Evolutionary conservation across 2,329 filamentous ascomycete genomes (phyloP), one percentile per base, ranked within the genome.

Genomic region (Stromatinia cepivora): DNA sequence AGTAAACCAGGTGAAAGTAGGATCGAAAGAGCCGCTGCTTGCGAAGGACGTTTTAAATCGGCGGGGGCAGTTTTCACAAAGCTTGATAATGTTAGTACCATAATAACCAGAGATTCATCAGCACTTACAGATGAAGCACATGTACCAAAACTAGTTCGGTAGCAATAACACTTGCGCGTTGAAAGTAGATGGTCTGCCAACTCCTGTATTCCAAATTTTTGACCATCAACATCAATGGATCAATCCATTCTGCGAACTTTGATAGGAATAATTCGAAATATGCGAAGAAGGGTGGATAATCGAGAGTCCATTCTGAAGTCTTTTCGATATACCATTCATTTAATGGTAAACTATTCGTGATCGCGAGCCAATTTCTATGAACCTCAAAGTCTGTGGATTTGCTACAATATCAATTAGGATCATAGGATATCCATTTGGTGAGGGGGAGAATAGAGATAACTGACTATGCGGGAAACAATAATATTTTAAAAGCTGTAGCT

Each of bases 381-480:
- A 99, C 95, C 81, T 99, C 95, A 77, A 99, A 99, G 80, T 99
- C 95, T 75, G 95, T 99, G 8, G 95, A 99, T 85, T 97, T 97
- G 84, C 94, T 97, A 25, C 10, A 10, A 80, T 70, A 73, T 71
- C 67, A 62, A 73, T 74, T 31, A 74, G 73, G 62, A 63, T 70
- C 25, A 28, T 25, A 46, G 28, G 34, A 36, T 25, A 17, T 59
- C 9, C 17, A 1, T 34, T 36, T n/a, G 39, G 39, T 39, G 66
- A 46, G 48, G 17, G 31, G 66, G 9, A 36, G 46, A 15, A 36
- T 22, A 22, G 46, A 42, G 39, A 65, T n/a, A 54, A 87, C 92
- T 79, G 85, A 97, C 94, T 98, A 98, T 75, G 94, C 92, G 42
- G 94, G 94, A 81, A 97, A 95, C 69, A 98, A 85, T 70, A 98